Conservation (phyloP, 2,329 filamentous ascomycete genomes). For the Geosmithia putterillii region DNA sequence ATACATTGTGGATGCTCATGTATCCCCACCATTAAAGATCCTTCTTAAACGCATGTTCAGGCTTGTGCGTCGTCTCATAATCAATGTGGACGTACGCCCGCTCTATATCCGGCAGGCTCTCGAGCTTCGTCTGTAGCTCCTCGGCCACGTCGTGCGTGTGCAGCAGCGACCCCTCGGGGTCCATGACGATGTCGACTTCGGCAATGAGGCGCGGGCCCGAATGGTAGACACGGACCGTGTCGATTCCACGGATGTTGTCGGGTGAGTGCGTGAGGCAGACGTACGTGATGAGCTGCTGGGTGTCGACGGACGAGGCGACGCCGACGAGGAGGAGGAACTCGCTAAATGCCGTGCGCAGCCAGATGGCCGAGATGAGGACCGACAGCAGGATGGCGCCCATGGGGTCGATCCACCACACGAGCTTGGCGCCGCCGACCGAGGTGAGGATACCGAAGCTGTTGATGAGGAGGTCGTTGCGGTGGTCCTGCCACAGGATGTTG, state of each 20-base stretch:
- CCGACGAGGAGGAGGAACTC: conserved; percentile 91
- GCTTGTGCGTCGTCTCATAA: conserved; percentile 91
- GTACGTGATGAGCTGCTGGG: conserved; percentile 90
- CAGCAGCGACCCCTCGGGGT: conserved; percentile 56
- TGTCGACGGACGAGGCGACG: conserved; percentile 72
- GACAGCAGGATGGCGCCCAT: conserved; percentile 81
- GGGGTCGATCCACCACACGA: conserved; percentile 91
- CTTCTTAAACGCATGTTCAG: conserved; percentile 61
- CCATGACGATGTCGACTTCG: conserved; percentile 95
- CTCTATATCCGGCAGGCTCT: conserved; percentile 85
- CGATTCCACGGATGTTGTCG: conserved; percentile 68
- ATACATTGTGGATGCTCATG: no score
- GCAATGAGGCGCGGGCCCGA: conserved; percentile 80
- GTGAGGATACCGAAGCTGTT: conserved; percentile 90
- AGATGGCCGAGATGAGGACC: conserved; percentile 63
- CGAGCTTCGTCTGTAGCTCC: conserved; percentile 85
- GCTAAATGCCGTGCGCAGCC: conserved; percentile 72
- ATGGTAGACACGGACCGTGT: conserved; percentile 92
- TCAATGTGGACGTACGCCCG: conserved; percentile 94
- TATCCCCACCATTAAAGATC: conserved; percentile 27
- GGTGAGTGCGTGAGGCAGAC: conserved; percentile 79
- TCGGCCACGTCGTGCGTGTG: conserved; percentile 90
- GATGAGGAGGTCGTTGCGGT: conserved; percentile 94
- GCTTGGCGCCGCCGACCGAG: conserved; percentile 78
- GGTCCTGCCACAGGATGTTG: conserved; percentile 89